phyloP scores from a whole-genome alignment of 2,329 filamentous ascomycete genomes.

The Boeremia exigua region DNA sequence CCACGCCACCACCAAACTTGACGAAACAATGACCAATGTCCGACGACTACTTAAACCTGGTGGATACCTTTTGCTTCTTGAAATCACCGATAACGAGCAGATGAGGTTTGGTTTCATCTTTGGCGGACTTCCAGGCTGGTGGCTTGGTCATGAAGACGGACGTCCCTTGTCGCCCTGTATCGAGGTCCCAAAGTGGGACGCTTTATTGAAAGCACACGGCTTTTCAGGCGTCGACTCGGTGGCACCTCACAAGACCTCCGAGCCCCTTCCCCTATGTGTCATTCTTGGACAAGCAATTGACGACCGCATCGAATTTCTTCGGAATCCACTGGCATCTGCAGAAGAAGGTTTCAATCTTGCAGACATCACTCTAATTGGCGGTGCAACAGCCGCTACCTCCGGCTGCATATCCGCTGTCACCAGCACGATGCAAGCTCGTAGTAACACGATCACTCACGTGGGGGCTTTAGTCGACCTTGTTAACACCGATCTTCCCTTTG shows the following conservation, averaged over 20 bases:
- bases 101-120: too few relatives aligned
- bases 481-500: not conserved
- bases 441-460: not conserved
- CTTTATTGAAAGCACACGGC: not conserved
- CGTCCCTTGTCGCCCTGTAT: conserved; percentile 34
- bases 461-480: not conserved
- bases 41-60: conserved; percentile 42
- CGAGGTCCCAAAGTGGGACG: not conserved
- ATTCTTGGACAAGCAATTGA: conserved; percentile 8
- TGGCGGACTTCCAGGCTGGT: too few relatives aligned
- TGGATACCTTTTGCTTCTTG: conserved; percentile 45
- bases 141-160: conserved; percentile 39
- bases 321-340: not conserved
- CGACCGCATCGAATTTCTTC: conserved; percentile 4
- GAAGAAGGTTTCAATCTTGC: too few relatives aligned
- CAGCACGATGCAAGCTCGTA: not conserved
- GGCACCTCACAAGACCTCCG: not conserved
- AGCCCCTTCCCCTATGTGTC: not conserved
- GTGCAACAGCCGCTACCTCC: not conserved
- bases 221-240: not conserved
- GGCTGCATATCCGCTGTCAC: not conserved
- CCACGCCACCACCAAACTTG: not conserved
- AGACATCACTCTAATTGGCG: not conserved
- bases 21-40: not conserved
- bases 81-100: too few relatives aligned